Evolutionary conservation across 2,329 filamentous ascomycete genomes (phyloP), one percentile per base, ranked within the genome.

Genomic region (Aspergillus costaricaensis): DNA sequence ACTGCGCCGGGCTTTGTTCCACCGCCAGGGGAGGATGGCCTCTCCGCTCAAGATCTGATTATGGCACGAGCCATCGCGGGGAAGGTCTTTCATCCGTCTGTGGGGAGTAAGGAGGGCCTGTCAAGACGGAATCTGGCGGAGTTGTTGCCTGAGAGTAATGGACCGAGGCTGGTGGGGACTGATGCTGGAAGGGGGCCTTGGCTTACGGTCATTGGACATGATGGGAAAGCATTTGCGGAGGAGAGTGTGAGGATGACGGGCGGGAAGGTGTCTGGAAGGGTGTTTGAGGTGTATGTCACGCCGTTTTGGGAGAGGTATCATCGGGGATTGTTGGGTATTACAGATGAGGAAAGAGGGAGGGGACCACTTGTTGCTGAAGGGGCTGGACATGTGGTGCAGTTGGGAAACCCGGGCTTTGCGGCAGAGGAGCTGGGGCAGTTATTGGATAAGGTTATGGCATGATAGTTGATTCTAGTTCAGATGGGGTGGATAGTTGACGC

Each of bases 351-450:
- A 10, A 76, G 68, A 38, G 76, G 74, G 19, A 78, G 77, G 43
- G 81, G 81, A 0, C 80, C 79, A 2, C 65, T 83, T 12, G 77
- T 81, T 44, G 83, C 82, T 0, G 72, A 76, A 7, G 75, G 77
- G 0, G 82, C 81, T 36, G 83, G 83, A 0, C 83, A 86, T 69
- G 85, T 86, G 59, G 79, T 87, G 23, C 85, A 86, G 64, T 75
- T 72, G 38, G 84, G 86, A 61, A 79, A 81, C 27, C 84, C 85
- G 3, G 72, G 60, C 1, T 75, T 82, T 59, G 82, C 84, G 6
- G 76, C 74, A 1, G 19, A 76, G 60, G 43, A 74, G 50, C 49
- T 72, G 8, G 38, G 60, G 54, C 63, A 65, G 15, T 55, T 73
- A 19, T 15, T 72, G 10, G 53, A 57, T 10, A 69, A 66, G 58